Evolutionary conservation across 2,329 filamentous ascomycete species (phyloP).

Genomic region (Tolypocladium guangdongense): DNA sequence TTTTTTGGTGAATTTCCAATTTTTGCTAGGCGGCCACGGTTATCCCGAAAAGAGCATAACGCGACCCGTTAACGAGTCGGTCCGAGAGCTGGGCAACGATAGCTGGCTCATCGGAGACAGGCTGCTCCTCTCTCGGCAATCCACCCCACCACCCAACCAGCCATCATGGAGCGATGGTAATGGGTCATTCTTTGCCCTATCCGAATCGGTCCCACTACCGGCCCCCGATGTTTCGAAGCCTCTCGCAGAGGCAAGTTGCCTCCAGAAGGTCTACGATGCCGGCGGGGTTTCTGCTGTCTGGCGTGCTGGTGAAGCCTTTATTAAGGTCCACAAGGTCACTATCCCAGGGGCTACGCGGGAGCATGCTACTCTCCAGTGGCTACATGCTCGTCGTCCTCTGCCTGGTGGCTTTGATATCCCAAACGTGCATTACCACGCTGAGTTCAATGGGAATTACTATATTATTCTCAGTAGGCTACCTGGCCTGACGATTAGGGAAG

Average conservation of each 20-base stretch:
- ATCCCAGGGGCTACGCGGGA: not conserved
- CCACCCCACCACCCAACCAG: not conserved
- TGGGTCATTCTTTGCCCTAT: not conserved
- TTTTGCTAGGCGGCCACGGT: too few relatives aligned
- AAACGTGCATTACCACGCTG: constrained; percentile 8
- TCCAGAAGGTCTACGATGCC: constrained; percentile 4
- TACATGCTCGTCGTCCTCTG: constrained; percentile 1
- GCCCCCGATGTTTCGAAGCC: not conserved
- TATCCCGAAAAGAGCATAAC: too few relatives aligned
- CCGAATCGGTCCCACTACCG: not conserved
- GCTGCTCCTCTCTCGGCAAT: constrained; percentile 3
- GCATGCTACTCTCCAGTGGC: not conserved
- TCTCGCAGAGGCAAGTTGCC: not conserved
- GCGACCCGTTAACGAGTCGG: constrained; percentile 2
- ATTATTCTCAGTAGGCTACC: constrained; percentile 13
- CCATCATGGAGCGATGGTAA: constrained; percentile 2
- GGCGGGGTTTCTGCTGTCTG: constrained; percentile 7
- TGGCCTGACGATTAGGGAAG: constrained; percentile 11
- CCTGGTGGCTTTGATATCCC: constrained; percentile 9
- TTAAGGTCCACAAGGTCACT: constrained; percentile 2
- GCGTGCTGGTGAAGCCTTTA: constrained; percentile 9
- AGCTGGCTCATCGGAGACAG: constrained; percentile 4
- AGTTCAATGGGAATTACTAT: constrained; percentile 12
- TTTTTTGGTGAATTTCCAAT: too few relatives aligned
- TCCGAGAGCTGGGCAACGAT: constrained; percentile 4